Conservation (phyloP, 2,329 filamentous ascomycete species). For the Exophiala mesophila region DNA sequence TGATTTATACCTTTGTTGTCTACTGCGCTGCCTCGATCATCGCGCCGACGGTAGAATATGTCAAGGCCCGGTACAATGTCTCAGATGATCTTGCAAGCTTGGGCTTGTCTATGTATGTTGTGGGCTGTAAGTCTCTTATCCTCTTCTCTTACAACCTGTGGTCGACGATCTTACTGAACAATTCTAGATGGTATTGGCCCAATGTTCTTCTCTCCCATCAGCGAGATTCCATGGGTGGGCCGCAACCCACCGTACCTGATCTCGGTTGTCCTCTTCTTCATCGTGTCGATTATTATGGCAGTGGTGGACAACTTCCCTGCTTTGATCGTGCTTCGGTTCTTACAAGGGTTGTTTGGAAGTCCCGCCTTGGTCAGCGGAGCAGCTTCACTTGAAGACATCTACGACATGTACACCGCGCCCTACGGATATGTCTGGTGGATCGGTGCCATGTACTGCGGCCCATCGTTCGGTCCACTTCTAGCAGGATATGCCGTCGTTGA, state of each 20-base stretch:
- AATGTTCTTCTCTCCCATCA: conserved; percentile 60
- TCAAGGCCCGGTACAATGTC: conserved; percentile 29
- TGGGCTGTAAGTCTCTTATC: conserved; percentile 17
- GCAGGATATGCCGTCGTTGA: conserved; percentile 55
- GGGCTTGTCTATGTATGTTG: conserved; percentile 33
- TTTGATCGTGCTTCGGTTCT: conserved; percentile 59
- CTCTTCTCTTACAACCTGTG: background rate
- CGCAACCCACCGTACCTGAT: conserved; percentile 63
- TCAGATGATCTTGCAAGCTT: conserved; percentile 28
- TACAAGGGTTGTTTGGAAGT: conserved; percentile 62
- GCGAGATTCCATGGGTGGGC: conserved; percentile 62
- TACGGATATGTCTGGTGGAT: conserved; percentile 59
- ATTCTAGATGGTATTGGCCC: conserved; percentile 50
- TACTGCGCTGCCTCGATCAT: conserved; percentile 35
- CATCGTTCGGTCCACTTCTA: conserved; percentile 41
- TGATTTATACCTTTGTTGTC: conserved; percentile 37
- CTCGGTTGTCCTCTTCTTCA: conserved; percentile 64
- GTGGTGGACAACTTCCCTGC: conserved; percentile 59
- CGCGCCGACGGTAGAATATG: conserved; percentile 27
- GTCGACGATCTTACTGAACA: background rate
- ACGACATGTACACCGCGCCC: conserved; percentile 51
- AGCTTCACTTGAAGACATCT: conserved; percentile 44
- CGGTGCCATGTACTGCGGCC: conserved; percentile 32
- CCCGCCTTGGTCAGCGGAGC: conserved; percentile 58
- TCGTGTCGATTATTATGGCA: conserved; percentile 61